Conservation (phyloP, 108 stramenopile genomes). For the Seminavis robusta region DNA sequence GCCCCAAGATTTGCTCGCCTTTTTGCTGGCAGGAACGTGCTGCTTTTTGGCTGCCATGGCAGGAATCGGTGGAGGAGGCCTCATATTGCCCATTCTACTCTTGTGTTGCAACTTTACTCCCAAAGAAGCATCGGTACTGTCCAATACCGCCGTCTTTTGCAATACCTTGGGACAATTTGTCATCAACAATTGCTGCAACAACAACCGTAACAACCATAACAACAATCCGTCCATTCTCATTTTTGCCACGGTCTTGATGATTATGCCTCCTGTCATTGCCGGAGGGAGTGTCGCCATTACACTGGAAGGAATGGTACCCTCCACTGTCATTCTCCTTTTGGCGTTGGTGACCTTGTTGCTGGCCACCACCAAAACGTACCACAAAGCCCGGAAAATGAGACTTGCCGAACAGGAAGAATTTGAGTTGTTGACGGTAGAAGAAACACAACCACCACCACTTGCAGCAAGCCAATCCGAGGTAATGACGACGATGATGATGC, state of each 20-base stretch:
- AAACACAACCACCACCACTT: no score
- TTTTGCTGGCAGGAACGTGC: no score
- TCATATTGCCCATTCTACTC: no score
- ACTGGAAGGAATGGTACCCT: background rate
- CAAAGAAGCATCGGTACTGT: background rate
- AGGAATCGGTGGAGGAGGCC: no score
- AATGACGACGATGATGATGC: no score
- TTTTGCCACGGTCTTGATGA: background rate
- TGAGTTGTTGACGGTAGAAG: no score
- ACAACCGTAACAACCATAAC: background rate
- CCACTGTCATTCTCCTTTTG: background rate
- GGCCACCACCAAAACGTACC: background rate
- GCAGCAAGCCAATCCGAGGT: no score
- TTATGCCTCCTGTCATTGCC: background rate
- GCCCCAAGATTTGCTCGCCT: no score
- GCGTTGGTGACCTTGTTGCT: background rate
- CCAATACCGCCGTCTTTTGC: background rate
- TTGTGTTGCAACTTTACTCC: constrained; percentile 1
- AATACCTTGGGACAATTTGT: background rate
- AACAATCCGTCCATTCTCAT: background rate
- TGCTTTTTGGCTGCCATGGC: no score
- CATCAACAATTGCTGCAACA: background rate
- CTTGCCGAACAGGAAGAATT: background rate
- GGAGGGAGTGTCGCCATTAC: background rate
- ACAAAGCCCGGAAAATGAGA: background rate